phyloP scores from a whole-genome alignment of 176 grass and related monocot species.

The Phragmites australis region DNA sequence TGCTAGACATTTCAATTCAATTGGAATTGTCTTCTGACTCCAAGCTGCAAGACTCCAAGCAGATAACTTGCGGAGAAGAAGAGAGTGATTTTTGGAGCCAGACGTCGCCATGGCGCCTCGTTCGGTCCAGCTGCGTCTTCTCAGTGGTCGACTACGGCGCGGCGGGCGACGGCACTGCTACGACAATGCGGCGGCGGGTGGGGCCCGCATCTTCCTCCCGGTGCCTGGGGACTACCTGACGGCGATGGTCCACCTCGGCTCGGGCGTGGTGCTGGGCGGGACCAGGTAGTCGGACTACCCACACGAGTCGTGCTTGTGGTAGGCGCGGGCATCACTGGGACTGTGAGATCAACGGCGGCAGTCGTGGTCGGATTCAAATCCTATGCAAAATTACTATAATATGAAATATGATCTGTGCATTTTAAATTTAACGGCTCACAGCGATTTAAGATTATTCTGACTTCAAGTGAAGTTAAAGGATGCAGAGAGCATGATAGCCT shows the following conservation, averaged over 20 bases:
- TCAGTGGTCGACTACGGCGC: slow-evolving; percentile 80
- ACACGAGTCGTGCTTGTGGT: slow-evolving; percentile 63
- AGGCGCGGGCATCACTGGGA: slow-evolving; percentile 77
- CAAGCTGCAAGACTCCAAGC: too few relatives aligned
- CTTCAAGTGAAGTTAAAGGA: too few relatives aligned
- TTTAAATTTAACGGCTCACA: too few relatives aligned
- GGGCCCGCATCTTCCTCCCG: slow-evolving; percentile 65
- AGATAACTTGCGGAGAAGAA: neutral
- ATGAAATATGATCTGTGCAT: too few relatives aligned
- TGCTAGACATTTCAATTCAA: too few relatives aligned
- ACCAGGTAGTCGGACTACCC: slow-evolving; percentile 79
- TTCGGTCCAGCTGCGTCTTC: slow-evolving; percentile 37
- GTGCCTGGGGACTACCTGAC: slow-evolving; percentile 79
- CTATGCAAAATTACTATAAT: too few relatives aligned
- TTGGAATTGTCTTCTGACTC: too few relatives aligned
- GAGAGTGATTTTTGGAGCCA: neutral
- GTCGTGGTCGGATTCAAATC: too few relatives aligned
- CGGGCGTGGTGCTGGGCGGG: slow-evolving; percentile 71
- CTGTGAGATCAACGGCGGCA: slow-evolving; percentile 92
- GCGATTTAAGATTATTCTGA: too few relatives aligned
- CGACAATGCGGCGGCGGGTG: slow-evolving; percentile 70
- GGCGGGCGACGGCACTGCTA: slow-evolving; percentile 59
- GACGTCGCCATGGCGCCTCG: slow-evolving; percentile 36
- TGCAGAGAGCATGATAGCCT: too few relatives aligned
- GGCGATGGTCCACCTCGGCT: slow-evolving; percentile 73